A percentile compares a stretch with the other conserved stretches of the same genome.
These are phyloP conservation scores for Pelargonium australe DNA, from an alignment of 441 rosid species.

Conservation along the genomic window DNA sequence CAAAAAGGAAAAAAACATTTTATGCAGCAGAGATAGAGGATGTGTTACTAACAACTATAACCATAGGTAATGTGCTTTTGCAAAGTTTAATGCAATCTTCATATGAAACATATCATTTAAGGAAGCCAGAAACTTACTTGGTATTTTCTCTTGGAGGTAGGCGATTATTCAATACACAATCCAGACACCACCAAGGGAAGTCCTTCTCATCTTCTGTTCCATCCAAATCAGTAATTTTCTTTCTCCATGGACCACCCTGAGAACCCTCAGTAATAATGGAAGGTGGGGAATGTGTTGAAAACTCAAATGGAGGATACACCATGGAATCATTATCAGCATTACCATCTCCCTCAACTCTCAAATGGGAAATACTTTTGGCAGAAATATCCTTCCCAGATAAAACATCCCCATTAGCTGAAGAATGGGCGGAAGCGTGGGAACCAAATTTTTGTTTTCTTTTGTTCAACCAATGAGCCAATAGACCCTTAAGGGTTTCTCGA, in stretches of 20 bases:
- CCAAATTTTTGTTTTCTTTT: conserved; percentile 61
- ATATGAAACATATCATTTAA: background rate
- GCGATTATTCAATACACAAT: conserved; percentile 85
- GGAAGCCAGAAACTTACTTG: conserved; percentile 46
- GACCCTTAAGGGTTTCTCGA: conserved; percentile 95
- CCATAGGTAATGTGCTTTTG: background rate
- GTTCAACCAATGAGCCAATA: conserved; percentile 78
- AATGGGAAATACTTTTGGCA: conserved; percentile 46
- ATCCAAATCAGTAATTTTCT: conserved; percentile 78
- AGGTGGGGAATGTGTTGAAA: conserved; percentile 70
- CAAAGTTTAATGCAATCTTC: background rate
- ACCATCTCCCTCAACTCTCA: conserved; percentile 67
- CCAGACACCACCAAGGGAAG: conserved; percentile 94
- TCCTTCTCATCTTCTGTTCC: conserved; percentile 98
- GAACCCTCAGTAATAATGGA: conserved; percentile 93
- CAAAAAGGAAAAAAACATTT: background rate
- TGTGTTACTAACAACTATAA: background rate
- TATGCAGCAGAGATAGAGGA: background rate
- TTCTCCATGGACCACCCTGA: conserved; percentile 98
- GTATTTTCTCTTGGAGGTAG: conserved; percentile 90
- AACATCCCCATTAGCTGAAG: conserved; percentile 62
- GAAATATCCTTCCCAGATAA: conserved; percentile 52
- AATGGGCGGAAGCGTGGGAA: conserved; percentile 38
- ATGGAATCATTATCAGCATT: conserved; percentile 60
- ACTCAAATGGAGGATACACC: conserved; percentile 88